Evolutionary conservation across 1,284 basidiomycete genomes (phyloP), one percentile per base, ranked within the genome.

Genomic region (Moesziomyces sp.): DNA sequence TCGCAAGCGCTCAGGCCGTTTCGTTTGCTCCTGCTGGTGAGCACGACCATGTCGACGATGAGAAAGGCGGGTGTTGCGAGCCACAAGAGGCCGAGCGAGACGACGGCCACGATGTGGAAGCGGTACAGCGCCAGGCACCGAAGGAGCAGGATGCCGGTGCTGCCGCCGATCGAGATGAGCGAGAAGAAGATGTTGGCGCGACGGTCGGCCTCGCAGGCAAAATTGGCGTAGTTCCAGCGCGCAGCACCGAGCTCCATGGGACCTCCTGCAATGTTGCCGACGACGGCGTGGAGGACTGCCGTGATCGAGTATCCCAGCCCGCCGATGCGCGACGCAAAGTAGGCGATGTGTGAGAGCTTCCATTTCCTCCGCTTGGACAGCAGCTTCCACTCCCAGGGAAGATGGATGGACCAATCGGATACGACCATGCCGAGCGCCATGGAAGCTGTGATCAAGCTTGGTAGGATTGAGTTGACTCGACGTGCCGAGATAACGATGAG

Each of bases 321-420:
- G 46, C 72, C 72, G 42, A 74, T 50, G 3, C 72, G 61, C 11
- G 72, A 74, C 28, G 66, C 61, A 55, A 74, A 74, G 46, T 74
- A 74, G 43, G 72, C 72, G 21, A 74, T 66, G 46, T 74, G 66
- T n/a, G 72, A 74, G 11, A 70, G 72, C 54, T 74, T 74, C 72
- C 72, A 74, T 42, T 58, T 65, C 28, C 53, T 60, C 19, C 72
- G 72, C 30, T 38, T 55, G 14, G 62, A 46, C 40, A 74, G 55
- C 23, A 74, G 58, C 58, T 54, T 57, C 62, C 66, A 69, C 46
- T 74, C 72, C 72, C 72, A 74, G 3, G 66, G 72, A 19, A 74
- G 46, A 56, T 74, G 65, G 28, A 69, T 55, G 7, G 66, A 69
- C 72, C 72, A 74, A 43, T 74, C 72, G 11, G 72, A 64, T 7